phyloP scores from a whole-genome alignment of 768 basidiomycete species.

The Lactifluus pinguis region DNA sequence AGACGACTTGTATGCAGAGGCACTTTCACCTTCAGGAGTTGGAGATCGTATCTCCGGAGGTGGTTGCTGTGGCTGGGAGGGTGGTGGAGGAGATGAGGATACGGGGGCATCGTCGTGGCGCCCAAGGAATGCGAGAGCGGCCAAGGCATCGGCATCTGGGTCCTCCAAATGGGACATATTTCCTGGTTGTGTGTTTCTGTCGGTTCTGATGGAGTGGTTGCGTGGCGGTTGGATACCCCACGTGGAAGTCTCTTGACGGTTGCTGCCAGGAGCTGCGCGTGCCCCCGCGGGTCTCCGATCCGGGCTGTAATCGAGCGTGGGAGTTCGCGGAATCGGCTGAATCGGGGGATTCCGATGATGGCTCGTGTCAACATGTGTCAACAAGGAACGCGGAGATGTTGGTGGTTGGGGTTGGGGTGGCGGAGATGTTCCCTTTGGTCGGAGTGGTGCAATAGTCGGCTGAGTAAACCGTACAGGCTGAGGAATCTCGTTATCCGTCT shows the following conservation, averaged over 20 bases:
- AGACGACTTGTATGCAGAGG: slow-evolving; percentile 61
- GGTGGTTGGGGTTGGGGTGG: not conserved
- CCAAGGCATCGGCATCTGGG: slow-evolving; percentile 60
- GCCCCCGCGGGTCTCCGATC: slow-evolving; percentile 62
- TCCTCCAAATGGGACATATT: slow-evolving; percentile 31
- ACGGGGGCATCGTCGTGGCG: slow-evolving; percentile 32
- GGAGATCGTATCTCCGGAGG: slow-evolving; percentile 25
- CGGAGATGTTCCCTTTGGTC: slow-evolving; percentile 13
- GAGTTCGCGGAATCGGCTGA: slow-evolving; percentile 14
- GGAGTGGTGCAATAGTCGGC: slow-evolving; percentile 3
- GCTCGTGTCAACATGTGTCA: not conserved
- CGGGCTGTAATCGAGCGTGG: slow-evolving; percentile 14
- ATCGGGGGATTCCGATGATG: slow-evolving; percentile 18
- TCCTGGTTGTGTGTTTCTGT: not conserved
- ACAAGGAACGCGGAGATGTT: slow-evolving; percentile 3
- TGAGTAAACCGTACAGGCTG: not conserved
- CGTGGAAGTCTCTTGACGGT: slow-evolving; percentile 6
- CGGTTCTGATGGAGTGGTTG: slow-evolving; percentile 4
- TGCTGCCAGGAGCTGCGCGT: slow-evolving; percentile 50
- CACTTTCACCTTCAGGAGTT: slow-evolving; percentile 19
- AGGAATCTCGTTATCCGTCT: not conserved
- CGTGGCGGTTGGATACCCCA: slow-evolving; percentile 16
- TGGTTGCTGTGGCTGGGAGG: slow-evolving; percentile 24
- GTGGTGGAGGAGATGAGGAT: slow-evolving; percentile 26
- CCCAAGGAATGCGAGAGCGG: slow-evolving; percentile 69